Evolutionary conservation across 352 stramenopile genomes (phyloP).

Genomic region (Phytophthora nicotianae): DNA sequence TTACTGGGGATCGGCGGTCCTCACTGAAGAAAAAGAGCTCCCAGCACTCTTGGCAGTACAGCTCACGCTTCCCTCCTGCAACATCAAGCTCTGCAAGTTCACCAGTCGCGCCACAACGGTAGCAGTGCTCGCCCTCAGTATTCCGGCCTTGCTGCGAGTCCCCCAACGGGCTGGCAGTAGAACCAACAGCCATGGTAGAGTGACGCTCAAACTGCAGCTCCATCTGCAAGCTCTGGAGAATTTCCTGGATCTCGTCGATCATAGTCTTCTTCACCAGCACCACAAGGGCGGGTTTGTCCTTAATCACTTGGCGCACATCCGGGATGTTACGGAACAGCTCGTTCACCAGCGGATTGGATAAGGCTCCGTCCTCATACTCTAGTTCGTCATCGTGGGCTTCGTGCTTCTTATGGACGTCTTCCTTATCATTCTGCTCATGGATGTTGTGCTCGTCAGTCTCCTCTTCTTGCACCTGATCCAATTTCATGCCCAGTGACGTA

Average conservation of each 20-base stretch:
- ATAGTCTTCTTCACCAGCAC: conserved; percentile 76
- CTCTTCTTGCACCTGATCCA: conserved; percentile 36
- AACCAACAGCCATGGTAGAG: conserved; percentile 64
- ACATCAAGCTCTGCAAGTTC: conserved; percentile 64
- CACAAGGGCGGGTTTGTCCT: conserved; percentile 55
- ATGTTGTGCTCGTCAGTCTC: conserved; percentile 17
- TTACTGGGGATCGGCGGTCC: conserved; percentile 28
- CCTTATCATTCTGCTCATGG: conserved; percentile 5
- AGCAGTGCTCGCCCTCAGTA: conserved; percentile 45
- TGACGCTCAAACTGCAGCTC: conserved; percentile 80
- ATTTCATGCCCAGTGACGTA: conserved; percentile 23
- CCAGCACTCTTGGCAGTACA: conserved; percentile 81
- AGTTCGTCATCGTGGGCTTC: conserved; percentile 15
- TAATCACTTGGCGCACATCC: conserved; percentile 62
- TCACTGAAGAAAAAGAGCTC: conserved; percentile 78
- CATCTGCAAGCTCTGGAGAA: conserved; percentile 79
- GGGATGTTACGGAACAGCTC: conserved; percentile 48
- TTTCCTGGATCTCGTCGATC: conserved; percentile 83
- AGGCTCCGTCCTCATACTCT: conserved; percentile 33
- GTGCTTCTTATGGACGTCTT: conserved; percentile 2
- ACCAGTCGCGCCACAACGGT: conserved; percentile 56
- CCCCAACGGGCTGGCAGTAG: conserved; percentile 23
- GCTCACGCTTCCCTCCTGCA: conserved; percentile 44
- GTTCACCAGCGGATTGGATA: conserved; percentile 59
- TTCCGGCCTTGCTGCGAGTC: conserved; percentile 22